Conservation (phyloP, 257 asterid genomes). For the Fraxinus excelsior region DNA sequence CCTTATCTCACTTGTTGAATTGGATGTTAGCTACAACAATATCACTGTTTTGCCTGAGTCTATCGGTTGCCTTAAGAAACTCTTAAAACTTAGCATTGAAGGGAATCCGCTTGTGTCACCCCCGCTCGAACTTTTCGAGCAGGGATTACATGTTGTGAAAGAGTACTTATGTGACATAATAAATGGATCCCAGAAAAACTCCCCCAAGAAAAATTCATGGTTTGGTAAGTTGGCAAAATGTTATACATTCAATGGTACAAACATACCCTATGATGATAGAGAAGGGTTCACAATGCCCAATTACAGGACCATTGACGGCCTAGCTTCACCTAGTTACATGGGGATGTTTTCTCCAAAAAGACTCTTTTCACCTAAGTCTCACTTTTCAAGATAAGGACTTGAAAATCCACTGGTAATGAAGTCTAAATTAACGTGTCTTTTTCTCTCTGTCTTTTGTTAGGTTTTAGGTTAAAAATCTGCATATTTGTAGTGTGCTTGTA, state of each 20-base stretch:
- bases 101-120: conserved; percentile 87
- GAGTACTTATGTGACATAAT: conserved; percentile 68
- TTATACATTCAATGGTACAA: conserved; percentile 61
- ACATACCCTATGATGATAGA: conserved; percentile 32
- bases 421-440: background rate
- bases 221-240: conserved; percentile 71
- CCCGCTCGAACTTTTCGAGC: conserved; percentile 62
- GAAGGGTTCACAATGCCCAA: conserved; percentile 30
- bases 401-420: background rate
- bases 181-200: conserved; percentile 39
- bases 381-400: conserved; percentile 30
- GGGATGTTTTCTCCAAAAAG: conserved; percentile 44
- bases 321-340: conserved; percentile 36
- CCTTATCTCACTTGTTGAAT: conserved; percentile 66
- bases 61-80: conserved; percentile 74
- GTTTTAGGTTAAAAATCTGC: too few species aligned
- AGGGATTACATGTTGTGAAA: conserved; percentile 55
- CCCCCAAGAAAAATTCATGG: conserved; percentile 70
- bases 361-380: conserved; percentile 39
- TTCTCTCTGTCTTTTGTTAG: background rate
- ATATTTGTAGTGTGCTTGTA: background rate
- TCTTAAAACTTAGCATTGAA: conserved; percentile 68
- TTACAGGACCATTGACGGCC: conserved; percentile 28
- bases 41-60: conserved; percentile 65
- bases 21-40: conserved; percentile 85